Evolutionary conservation across 257 asterid species (phyloP), one percentile per base, ranked within the genome.

Genomic region (Solanum commersonii): DNA sequence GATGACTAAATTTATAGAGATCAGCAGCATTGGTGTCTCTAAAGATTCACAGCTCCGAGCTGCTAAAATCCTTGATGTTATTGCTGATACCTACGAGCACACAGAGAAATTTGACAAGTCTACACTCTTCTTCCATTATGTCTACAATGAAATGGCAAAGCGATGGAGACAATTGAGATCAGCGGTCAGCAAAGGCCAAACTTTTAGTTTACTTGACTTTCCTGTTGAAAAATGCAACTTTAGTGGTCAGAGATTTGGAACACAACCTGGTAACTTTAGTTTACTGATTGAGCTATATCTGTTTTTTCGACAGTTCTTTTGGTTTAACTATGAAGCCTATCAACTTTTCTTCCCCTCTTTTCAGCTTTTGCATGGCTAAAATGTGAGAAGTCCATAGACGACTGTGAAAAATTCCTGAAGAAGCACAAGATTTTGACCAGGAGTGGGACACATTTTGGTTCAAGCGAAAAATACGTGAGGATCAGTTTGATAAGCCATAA

Each of bases 31-130:
- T 14, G 99, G 99, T 3, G 98, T 96, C 87, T 96, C 98, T 25
- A 97, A 95, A 89, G 99, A 97, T 86, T 95, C 99, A 1, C 98
- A 97, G 91, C 90, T 93, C 5, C 96, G 98, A 1, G 97, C 99
- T 27, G 96, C 99, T 6, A 97, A 97, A 90, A 93, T 95, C 37
- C 71, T 95, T 42, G 90, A 92, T 33, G 96, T 93, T 22, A 67
- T 96, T 35, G 81, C 96, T 3, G 98, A 94, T 87, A 85, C 93
- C 79, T 95, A 92, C 8, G 93, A 92, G 56, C 87, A 90, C 27
- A 87, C 74, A 10, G 89, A 87, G 37, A 87, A 67, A 33, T 90
- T 89, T 76, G 83, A 84, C 34, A 92, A 88, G 76, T 46, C 79
- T 3, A 92, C 89, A 67, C 84, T 91, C 88, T 95, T 97, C 94